These are phyloP conservation scores for Calycina herbarum DNA, from an alignment of 2,329 filamentous ascomycete genomes.

Conservation along the genomic window DNA sequence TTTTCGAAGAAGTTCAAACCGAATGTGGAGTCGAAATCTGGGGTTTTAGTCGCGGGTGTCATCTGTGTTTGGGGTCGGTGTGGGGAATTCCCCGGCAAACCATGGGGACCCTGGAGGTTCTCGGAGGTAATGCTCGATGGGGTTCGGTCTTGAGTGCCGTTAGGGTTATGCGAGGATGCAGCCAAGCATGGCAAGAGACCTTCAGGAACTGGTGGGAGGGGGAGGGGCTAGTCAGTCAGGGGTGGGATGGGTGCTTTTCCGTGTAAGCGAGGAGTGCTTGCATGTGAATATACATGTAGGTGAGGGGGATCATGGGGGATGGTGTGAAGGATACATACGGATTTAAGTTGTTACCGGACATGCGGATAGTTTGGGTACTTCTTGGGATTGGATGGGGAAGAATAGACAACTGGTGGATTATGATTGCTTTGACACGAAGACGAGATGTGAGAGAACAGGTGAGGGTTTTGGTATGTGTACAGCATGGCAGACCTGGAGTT, in stretches of 20 bases:
- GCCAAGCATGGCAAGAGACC: conserved; percentile 8
- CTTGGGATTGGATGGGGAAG: conserved; percentile 11
- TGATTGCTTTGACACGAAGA: conserved; percentile 6
- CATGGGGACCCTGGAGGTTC: background rate
- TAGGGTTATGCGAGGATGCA: conserved; percentile 21
- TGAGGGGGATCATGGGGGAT: conserved; percentile 6
- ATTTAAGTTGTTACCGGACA: conserved; percentile 16
- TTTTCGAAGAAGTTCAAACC: background rate
- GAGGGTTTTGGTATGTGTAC: background rate
- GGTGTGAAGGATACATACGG: conserved; percentile 7
- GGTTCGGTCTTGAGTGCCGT: conserved; percentile 21
- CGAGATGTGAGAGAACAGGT: conserved; percentile 4
- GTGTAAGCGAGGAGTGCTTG: conserved; percentile 10
- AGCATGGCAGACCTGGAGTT: background rate
- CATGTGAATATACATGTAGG: conserved; percentile 2
- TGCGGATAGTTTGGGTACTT: conserved; percentile 10
- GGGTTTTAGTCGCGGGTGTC: background rate
- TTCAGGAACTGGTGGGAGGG: conserved; percentile 14
- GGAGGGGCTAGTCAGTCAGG: background rate
- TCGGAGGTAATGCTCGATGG: background rate
- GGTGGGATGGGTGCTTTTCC: background rate
- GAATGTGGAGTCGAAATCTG: background rate
- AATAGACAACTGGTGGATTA: background rate
- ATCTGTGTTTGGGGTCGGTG: background rate
- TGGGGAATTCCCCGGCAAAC: background rate